These are phyloP conservation scores for Epichloe hybrida DNA, from an alignment of 2,329 filamentous ascomycete species.

Conservation along the genomic window DNA sequence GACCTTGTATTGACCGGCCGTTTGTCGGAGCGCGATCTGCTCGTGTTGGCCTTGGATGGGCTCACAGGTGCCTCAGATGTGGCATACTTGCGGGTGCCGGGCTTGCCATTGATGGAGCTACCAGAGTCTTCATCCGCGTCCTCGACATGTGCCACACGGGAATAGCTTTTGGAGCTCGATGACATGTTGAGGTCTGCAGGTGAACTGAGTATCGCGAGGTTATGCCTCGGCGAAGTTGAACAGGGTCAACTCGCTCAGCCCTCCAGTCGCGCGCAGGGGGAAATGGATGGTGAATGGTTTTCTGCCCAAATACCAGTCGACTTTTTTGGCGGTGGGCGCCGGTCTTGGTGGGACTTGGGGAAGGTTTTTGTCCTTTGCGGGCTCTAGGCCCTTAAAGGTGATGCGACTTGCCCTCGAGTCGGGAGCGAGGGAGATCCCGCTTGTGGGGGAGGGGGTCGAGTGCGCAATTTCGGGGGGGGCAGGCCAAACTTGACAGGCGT, in stretches of 20 bases:
- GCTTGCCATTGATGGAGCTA: conserved; percentile 26
- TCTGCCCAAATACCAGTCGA: not conserved
- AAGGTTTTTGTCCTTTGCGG: not conserved
- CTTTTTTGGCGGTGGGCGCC: conserved; percentile 2
- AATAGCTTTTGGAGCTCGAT: conserved; percentile 15
- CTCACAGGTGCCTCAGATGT: conserved; percentile 27
- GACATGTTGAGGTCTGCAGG: conserved; percentile 26
- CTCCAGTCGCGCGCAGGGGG: not conserved
- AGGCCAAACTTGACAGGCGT: not conserved
- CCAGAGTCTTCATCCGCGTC: conserved; percentile 35
- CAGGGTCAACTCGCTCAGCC: not conserved
- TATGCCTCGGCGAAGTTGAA: not conserved
- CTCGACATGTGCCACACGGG: conserved; percentile 32
- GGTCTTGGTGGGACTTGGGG: conserved; percentile 1
- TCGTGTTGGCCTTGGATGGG: conserved; percentile 37
- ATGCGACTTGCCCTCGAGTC: not conserved
- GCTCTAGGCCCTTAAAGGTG: not conserved
- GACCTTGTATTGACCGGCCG: conserved; percentile 20
- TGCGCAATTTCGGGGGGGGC: not conserved
- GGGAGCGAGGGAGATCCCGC: conserved; percentile 5
- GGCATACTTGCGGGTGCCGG: conserved; percentile 31
- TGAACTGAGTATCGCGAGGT: conserved; percentile 3
- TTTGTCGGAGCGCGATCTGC: conserved; percentile 31
- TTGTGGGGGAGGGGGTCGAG: conserved; percentile 1
- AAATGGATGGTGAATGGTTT: not conserved